Evolutionary conservation across 352 stramenopile species (phyloP).

Genomic region (Lagenidium sp.): DNA sequence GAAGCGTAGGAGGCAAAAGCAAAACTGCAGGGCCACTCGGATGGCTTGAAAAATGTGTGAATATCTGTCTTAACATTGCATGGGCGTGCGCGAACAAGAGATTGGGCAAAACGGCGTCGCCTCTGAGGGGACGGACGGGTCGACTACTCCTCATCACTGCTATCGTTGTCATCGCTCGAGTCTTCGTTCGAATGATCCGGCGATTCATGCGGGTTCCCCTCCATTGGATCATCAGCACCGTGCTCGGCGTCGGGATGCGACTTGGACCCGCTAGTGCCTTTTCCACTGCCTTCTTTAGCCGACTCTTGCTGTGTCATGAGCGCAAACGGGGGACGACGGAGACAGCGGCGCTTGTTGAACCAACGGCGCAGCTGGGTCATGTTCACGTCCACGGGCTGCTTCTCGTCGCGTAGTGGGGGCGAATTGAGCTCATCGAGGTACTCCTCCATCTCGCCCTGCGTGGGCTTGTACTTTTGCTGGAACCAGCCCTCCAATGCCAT

Average conservation of each 20-base stretch:
- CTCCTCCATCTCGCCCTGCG: conserved; percentile 67
- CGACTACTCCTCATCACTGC: conserved; percentile 21
- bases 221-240: conserved; percentile 7
- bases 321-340: conserved; percentile 69
- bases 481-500: conserved; percentile 76
- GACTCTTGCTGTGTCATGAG: conserved; percentile 76
- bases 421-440: conserved; percentile 64
- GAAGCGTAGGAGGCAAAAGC: no score
- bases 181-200: conserved; percentile 32
- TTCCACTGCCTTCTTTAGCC: conserved; percentile 41
- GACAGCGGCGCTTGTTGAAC: conserved; percentile 83
- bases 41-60: no score
- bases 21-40: no score
- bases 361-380: conserved; percentile 80
- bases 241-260: conserved; percentile 13
- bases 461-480: conserved; percentile 83
- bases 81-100: no score
- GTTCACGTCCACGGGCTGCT: conserved; percentile 73
- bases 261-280: conserved; percentile 29
- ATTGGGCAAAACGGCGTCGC: no score
- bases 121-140: neutral
- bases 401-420: conserved; percentile 60
- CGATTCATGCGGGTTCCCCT: conserved; percentile 11
- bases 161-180: conserved; percentile 38
- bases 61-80: no score